Evolutionary conservation across 345 rosid genomes (phyloP), one percentile per base, ranked within the genome.

Genomic region (Pelargonium nanum): DNA sequence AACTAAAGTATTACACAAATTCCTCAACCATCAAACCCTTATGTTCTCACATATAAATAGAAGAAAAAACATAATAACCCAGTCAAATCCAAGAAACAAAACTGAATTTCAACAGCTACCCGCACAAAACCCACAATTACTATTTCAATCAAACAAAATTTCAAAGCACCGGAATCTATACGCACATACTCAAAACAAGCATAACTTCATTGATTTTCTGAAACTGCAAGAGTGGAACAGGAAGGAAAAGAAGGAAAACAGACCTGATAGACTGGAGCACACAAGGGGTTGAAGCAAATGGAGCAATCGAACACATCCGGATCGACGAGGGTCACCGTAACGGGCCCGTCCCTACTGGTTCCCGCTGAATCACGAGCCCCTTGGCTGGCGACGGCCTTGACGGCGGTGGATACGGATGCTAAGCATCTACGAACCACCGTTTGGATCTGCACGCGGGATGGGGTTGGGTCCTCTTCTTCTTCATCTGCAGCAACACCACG

Each of bases 191-290:
- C 32, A 28, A 28, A 2, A 2, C 32, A 28, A 28, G 32, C 32
- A 28, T 28, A 3, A 28, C 7, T 28, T 28, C 3, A 2, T 28
- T 7, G 7, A 7, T 2, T 2, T 28, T 28, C 4, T 7, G 7
- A 28, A 28, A 28, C 32, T 3, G 32, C 3, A 34, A 34, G 45
- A 34, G 1, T 1, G 6, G 13, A 34, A 34, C 12, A 4, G 12
- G 4, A 10, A 24, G 26, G 17, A 12, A 19, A 26, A 25, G 16
- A 24, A 19, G 24, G 26, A 52, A 25, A 19, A 3, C 60, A 25
- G 40, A 81, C 90, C 87, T 84, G 90, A 60, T 59, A 81, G 45
- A 84, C 74, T 2, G 87, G 90, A 66, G 63, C 17, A 16, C 73
- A 63, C 71, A 84, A 70, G 17, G 87, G 64, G 28, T 80, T 76